These are phyloP conservation scores for Herpetomonas muscarum DNA, from an alignment of 208 protist genomes.

Conservation along the genomic window DNA sequence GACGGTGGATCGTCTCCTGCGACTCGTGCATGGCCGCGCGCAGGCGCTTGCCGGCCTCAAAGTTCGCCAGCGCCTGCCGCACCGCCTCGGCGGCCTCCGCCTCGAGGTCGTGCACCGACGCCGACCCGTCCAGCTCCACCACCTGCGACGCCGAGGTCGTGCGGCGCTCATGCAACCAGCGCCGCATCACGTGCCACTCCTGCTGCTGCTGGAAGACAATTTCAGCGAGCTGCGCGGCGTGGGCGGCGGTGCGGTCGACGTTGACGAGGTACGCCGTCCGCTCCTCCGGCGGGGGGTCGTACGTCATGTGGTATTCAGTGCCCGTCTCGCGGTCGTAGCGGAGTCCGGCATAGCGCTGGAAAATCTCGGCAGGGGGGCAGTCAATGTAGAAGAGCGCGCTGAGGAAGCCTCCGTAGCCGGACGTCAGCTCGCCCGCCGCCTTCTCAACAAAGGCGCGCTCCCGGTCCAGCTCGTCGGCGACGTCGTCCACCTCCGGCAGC, in stretches of 20 bases:
- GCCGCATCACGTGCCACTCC: slow-evolving; percentile 43
- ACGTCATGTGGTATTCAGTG: slow-evolving; percentile 78
- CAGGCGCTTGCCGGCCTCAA: slow-evolving; percentile 26
- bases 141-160: slow-evolving; percentile 24
- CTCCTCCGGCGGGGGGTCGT: slow-evolving; percentile 63
- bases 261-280: slow-evolving; percentile 64
- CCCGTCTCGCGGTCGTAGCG: slow-evolving; percentile 75
- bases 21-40: slow-evolving; percentile 39
- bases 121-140: slow-evolving; percentile 57
- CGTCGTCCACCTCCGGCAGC: slow-evolving; percentile 59
- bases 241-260: slow-evolving; percentile 51
- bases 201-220: slow-evolving; percentile 56
- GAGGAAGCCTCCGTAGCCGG: slow-evolving; percentile 27
- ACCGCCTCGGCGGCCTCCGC: slow-evolving; percentile 28
- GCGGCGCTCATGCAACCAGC: slow-evolving; percentile 34
- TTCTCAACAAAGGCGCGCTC: slow-evolving; percentile 46
- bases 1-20: slow-evolving; percentile 20
- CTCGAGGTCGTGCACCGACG: slow-evolving; percentile 24
- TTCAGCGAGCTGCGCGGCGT: slow-evolving; percentile 66
- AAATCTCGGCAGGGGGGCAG: slow-evolving; percentile 63
- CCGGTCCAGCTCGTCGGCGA: slow-evolving; percentile 21
- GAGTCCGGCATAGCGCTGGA: slow-evolving; percentile 75
- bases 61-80: slow-evolving; percentile 24
- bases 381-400: slow-evolving; percentile 57
- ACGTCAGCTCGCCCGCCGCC: slow-evolving; percentile 30